These are phyloP conservation scores for Phialophora verrucosa DNA, from an alignment of 2,329 filamentous ascomycete genomes.

Conservation along the genomic window DNA sequence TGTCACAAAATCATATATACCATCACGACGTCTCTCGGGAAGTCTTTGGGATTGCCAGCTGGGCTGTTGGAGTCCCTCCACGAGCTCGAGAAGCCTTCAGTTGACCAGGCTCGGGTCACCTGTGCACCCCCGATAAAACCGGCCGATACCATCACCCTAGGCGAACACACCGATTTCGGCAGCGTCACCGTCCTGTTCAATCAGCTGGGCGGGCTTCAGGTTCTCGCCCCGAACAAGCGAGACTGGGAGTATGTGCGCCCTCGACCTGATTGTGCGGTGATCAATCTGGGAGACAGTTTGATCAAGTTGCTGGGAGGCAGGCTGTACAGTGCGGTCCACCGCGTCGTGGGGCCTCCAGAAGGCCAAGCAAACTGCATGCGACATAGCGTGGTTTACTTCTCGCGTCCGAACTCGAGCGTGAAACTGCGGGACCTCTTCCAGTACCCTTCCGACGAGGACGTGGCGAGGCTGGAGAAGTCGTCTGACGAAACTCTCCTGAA, in stretches of 20 bases:
- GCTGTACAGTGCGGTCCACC: constrained; percentile 43
- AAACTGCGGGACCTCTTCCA: constrained; percentile 22
- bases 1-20: constrained; percentile 25
- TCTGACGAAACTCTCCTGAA: constrained; percentile 17
- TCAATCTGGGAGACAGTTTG: constrained; percentile 57
- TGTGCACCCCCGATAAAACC: constrained; percentile 38
- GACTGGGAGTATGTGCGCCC: constrained; percentile 40
- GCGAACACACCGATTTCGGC: constrained; percentile 48
- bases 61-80: constrained; percentile 41
- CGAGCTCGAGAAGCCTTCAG: constrained; percentile 38
- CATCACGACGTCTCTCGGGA: constrained; percentile 38
- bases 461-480: constrained; percentile 12
- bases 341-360: constrained; percentile 40
- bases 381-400: constrained; percentile 37
- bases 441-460: constrained; percentile 19
- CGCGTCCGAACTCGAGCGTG: constrained; percentile 27
- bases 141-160: constrained; percentile 40
- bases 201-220: constrained; percentile 47
- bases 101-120: constrained; percentile 35
- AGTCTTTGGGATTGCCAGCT: constrained; percentile 39
- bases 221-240: constrained; percentile 40
- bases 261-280: constrained; percentile 43
- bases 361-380: constrained; percentile 33
- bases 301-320: constrained; percentile 53
- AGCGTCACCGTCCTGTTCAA: constrained; percentile 48